Base-by-base conservation (phyloP, 2,329 filamentous ascomycete species). In the Rutstroemia sp. region DNA sequence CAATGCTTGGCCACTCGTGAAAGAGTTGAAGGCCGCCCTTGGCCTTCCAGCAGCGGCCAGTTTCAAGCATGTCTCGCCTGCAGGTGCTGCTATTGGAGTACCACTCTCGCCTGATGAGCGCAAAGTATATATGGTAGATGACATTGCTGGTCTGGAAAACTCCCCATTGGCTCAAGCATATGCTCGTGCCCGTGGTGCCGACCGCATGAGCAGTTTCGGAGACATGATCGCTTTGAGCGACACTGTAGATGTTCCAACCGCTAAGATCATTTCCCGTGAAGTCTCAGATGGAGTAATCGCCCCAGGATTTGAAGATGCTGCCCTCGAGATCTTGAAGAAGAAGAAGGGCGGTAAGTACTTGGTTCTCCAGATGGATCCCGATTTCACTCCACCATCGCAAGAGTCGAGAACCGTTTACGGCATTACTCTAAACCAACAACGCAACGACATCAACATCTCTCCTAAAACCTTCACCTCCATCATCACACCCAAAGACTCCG, bases 311-410 rank as follows among this genome's bases (percentile, higher is more conserved):
- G 82, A 88, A 61, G 81, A 84, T 37, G 91, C 89, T 61, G 94
- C 94, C 17, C 82, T 97, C 17, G 89, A 88, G 68, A 91, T 99
- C 60, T 82, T 99, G 62, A 88, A 84, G 75, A 96, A 96, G 83
- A 99, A 99, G 82, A 99, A 99, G 81, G 92, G 87, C 54, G 94
- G 94, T 69, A 95, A 91, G 73, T 99, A 97, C 78, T 84, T 97
- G 48, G 88, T 97, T 48, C 85, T 97, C 44, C 85, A 97, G 76
- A 96, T 99, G 77, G 91, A 99, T 70, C 84, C 88, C 52, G 82
- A 87, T 65, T 97, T 92, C 75, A 81, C 82, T 61, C 92, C 94
- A n/a, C 72, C 79, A 12, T 62, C 74, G 5, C 80, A 84, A 65
- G 94, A 99, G 78, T 84, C 83, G 52, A 84, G 94, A 64, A 94